Conservation (phyloP, 441 rosid species). For the Gossypium trilobum region DNA sequence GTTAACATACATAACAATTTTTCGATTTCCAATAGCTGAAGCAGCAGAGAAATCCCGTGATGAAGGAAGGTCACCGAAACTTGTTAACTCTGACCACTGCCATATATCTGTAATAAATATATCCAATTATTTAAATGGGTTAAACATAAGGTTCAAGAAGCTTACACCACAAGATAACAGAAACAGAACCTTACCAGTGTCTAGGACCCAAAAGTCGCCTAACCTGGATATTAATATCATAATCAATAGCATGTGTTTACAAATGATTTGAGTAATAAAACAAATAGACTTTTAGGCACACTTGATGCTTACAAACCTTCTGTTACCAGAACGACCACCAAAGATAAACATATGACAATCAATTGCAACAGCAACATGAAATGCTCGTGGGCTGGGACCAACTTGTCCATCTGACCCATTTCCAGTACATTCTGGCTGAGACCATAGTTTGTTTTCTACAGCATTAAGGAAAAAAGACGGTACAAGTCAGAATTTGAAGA, state of each 20-base stretch:
- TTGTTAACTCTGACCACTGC: constrained; percentile 96
- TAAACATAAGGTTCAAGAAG: constrained; percentile 6
- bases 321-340: constrained; percentile 75
- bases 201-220: constrained; percentile 96
- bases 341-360: constrained; percentile 93
- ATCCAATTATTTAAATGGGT: constrained; percentile 10
- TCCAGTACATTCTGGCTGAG: constrained; percentile 81
- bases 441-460: constrained; percentile 78
- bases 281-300: neutral
- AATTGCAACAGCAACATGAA: constrained; percentile 85
- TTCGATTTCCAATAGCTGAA: constrained; percentile 74
- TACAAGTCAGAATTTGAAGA: neutral
- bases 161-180: neutral
- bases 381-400: constrained; percentile 86
- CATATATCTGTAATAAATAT: constrained; percentile 63
- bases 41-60: constrained; percentile 88
- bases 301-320: constrained; percentile 42
- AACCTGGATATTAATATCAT: constrained; percentile 43
- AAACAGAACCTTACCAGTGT: constrained; percentile 58
- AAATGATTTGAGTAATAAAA: neutral
- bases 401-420: constrained; percentile 75
- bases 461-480: neutral
- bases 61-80: constrained; percentile 93
- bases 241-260: constrained; percentile 9
- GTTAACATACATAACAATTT: constrained; percentile 60